Conservation (phyloP, 1,284 basidiomycete species). For the Boletus calvinii region DNA sequence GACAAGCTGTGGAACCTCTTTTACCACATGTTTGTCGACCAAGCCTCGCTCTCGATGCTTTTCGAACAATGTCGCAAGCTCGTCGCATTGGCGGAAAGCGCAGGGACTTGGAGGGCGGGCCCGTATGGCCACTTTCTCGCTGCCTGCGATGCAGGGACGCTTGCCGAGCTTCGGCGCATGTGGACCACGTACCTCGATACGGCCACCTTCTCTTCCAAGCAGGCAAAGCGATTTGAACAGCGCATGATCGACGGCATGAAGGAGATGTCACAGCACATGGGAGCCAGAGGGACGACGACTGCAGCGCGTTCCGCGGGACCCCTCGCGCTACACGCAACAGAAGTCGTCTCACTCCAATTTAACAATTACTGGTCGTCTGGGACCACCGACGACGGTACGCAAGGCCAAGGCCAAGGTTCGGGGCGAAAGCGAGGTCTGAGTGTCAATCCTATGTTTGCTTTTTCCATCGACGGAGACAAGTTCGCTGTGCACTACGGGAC, state of each 20-base stretch:
- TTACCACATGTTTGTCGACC: slow-evolving; percentile 54
- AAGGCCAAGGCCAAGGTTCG: slow-evolving; percentile 8
- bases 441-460: slow-evolving; percentile 49
- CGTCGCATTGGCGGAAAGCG: slow-evolving; percentile 33
- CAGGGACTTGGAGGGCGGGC: slow-evolving; percentile 44
- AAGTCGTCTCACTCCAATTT: slow-evolving; percentile 29
- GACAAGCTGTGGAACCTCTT: slow-evolving; percentile 53
- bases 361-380: slow-evolving; percentile 45
- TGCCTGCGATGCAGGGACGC: slow-evolving; percentile 39
- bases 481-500: slow-evolving; percentile 49
- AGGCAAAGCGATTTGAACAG: slow-evolving; percentile 22
- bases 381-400: slow-evolving; percentile 32
- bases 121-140: slow-evolving; percentile 41
- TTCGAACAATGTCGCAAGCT: slow-evolving; percentile 47
- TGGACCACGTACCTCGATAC: slow-evolving; percentile 41
- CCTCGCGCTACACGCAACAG: slow-evolving; percentile 20
- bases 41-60: slow-evolving; percentile 38
- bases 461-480: slow-evolving; percentile 41
- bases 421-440: slow-evolving; percentile 22
- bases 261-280: not conserved
- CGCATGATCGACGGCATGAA: slow-evolving; percentile 16
- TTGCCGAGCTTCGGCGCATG: slow-evolving; percentile 40
- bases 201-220: slow-evolving; percentile 7
- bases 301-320: slow-evolving; percentile 42
- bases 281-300: not conserved